phyloP scores from a whole-genome alignment of 108 stramenopile genomes.

The Stephanodiscus triporus region DNA sequence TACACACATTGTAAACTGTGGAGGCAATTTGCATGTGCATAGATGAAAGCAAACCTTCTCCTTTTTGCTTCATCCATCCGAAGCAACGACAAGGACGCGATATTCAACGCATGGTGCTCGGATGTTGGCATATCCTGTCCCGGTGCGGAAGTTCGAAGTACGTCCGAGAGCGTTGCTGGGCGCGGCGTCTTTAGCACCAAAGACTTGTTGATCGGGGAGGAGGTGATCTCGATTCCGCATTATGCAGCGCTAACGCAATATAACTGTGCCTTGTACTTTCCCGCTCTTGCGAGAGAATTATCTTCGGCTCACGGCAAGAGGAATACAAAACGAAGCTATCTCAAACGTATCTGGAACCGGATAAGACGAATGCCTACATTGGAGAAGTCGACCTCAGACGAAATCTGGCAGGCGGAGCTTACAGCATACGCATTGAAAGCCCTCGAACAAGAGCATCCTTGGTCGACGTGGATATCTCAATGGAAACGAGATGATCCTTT shows the following conservation, averaged over 20 bases:
- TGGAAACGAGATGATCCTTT: conserved; percentile 59
- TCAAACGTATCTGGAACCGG: conserved; percentile 30
- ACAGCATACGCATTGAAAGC: conserved; percentile 49
- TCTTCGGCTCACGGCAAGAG: neutral
- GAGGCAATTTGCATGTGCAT: too few relatives aligned
- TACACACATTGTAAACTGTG: too few relatives aligned
- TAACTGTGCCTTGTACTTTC: conserved; percentile 37
- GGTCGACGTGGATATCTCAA: conserved; percentile 55
- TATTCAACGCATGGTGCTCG: conserved; percentile 51
- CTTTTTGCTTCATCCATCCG: conserved; percentile 10
- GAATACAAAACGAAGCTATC: conserved; percentile 2
- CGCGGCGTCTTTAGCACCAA: conserved; percentile 54
- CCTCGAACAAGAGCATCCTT: conserved; percentile 46
- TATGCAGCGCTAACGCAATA: conserved; percentile 39
- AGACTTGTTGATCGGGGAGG: conserved; percentile 35
- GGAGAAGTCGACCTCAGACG: conserved; percentile 5
- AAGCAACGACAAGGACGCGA: conserved; percentile 18
- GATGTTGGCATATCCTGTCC: conserved; percentile 41
- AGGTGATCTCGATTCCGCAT: conserved; percentile 44
- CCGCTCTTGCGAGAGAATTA: conserved; percentile 10
- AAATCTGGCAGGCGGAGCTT: conserved; percentile 59
- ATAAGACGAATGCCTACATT: conserved; percentile 8
- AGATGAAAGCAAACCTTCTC: conserved; percentile 8
- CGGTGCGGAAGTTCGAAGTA: conserved; percentile 41
- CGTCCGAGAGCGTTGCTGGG: conserved; percentile 56